These are phyloP conservation scores for Marvania coccoides DNA, from an alignment of 139 green algal genomes.

Conservation along the genomic window DNA sequence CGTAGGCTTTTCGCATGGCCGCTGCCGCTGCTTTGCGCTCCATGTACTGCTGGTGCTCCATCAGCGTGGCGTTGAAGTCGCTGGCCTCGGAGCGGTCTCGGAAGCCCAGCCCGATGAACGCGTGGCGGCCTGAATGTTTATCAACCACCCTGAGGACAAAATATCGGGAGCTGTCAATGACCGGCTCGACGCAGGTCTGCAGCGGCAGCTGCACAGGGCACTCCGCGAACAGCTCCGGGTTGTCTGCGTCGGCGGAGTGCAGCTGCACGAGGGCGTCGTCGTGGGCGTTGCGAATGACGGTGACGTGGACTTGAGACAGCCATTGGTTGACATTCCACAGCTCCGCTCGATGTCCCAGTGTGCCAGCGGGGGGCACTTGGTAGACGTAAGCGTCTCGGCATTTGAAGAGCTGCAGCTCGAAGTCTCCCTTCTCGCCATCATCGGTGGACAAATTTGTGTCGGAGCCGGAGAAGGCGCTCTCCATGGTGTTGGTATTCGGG, in stretches of 20 bases:
- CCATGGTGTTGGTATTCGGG: no score
- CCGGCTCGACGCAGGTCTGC: constrained; percentile 54
- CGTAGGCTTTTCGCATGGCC: constrained; percentile 27
- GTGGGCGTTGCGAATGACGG: constrained; percentile 6
- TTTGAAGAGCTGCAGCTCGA: constrained; percentile 29
- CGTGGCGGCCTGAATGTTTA: constrained; percentile 40
- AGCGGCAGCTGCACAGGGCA: constrained; percentile 45
- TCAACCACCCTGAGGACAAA: constrained; percentile 62
- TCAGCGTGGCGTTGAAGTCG: constrained; percentile 60
- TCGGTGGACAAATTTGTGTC: no score
- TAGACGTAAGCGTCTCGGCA: constrained; percentile 52
- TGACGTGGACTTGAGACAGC: constrained; percentile 34
- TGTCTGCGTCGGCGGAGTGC: constrained; percentile 15
- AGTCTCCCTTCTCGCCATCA: background rate
- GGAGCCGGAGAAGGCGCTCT: no score
- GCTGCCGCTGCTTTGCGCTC: constrained; percentile 41
- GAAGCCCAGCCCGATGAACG: constrained; percentile 61
- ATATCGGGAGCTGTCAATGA: constrained; percentile 62
- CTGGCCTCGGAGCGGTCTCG: constrained; percentile 51
- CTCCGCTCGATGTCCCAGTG: constrained; percentile 56
- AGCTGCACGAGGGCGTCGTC: constrained; percentile 25
- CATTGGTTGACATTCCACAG: constrained; percentile 65
- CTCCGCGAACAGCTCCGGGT: constrained; percentile 65
- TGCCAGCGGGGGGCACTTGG: constrained; percentile 41
- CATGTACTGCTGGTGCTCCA: constrained; percentile 64